These are phyloP conservation scores for Selaginella tamariscina DNA, from an alignment of 75 land plant genomes.

Conservation along the genomic window DNA sequence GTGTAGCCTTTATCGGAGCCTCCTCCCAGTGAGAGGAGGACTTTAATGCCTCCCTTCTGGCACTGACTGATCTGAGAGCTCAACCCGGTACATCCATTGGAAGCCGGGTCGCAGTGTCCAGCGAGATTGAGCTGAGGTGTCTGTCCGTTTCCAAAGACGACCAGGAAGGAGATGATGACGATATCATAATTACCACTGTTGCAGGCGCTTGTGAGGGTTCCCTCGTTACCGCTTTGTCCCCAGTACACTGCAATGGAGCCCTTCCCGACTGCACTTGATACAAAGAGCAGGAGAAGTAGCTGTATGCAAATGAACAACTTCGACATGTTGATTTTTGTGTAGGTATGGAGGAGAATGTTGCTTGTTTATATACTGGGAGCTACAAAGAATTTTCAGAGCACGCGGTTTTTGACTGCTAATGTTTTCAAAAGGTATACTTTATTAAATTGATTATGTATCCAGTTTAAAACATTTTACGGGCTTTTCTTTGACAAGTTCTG, in stretches of 20 bases:
- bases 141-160: conserved; percentile 31
- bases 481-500: no score
- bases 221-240: conserved; percentile 40
- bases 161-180: conserved; percentile 36
- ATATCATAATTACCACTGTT: conserved; percentile 24
- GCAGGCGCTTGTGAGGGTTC: conserved; percentile 23
- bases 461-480: no score
- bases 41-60: conserved; percentile 34
- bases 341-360: no score
- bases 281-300: no score
- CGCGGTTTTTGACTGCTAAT: no score
- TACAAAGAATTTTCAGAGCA: no score
- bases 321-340: no score
- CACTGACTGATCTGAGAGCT: conserved; percentile 28
- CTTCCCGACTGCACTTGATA: neutral
- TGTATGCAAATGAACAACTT: no score
- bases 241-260: conserved; percentile 39
- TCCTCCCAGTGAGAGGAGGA: conserved; percentile 47
- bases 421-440: no score
- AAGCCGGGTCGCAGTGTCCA: conserved; percentile 34
- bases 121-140: conserved; percentile 39
- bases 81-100: conserved; percentile 20
- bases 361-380: no score
- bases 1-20: conserved; percentile 34
- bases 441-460: no score